Base-by-base conservation (phyloP, 441 rosid species). In the Theobroma grandiflorum region DNA sequence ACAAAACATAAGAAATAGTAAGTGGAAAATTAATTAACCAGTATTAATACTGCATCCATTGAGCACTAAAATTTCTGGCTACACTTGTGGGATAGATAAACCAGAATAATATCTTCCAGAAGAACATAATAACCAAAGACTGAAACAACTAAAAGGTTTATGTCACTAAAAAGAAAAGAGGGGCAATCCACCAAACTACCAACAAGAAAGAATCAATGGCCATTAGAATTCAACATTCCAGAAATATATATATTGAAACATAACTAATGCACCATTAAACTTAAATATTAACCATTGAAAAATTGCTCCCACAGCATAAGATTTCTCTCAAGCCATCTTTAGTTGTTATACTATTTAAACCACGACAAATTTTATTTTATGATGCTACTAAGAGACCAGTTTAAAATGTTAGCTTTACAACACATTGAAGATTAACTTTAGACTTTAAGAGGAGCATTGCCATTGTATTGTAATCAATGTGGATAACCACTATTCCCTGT, bases 91-190 rank as follows among this genome's bases (percentile, higher is more conserved):
- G n/a, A 68, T 5, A 68, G 9, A 68, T 43, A 68, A 42, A 45
- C 73, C 73, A 68, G 45, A 67, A 67, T 20, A 66, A 42, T 66
- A 43, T 18, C 33, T 67, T 45, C 40, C 38, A 31, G 58, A 14
- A 65, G 33, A 70, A 52, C 10, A 72, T 16, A 4, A 10, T 72
- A 72, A 52, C 47, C 31, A 1, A 55, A 53, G 62, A 33, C 53
- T 12, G 49, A 35, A 72, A 53, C n/a, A 74, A 42, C 22, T 42
- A 40, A 10, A 26, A 74, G 20, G 42, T 45, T 14, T 26, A 58
- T 42, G 66, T 22, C 38, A 74, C 5, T 12, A 31, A 69, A 10
- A 6, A 50, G 3, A 72, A 4, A 6, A 52, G 35, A 26, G 2
- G 26, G n/a, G 16, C 8, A 35, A 35, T 0, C 2, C 9, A 6